These are phyloP conservation scores for Aspergillus cristatus DNA, from an alignment of 495 filamentous ascomycete genomes.

Conservation along the genomic window DNA sequence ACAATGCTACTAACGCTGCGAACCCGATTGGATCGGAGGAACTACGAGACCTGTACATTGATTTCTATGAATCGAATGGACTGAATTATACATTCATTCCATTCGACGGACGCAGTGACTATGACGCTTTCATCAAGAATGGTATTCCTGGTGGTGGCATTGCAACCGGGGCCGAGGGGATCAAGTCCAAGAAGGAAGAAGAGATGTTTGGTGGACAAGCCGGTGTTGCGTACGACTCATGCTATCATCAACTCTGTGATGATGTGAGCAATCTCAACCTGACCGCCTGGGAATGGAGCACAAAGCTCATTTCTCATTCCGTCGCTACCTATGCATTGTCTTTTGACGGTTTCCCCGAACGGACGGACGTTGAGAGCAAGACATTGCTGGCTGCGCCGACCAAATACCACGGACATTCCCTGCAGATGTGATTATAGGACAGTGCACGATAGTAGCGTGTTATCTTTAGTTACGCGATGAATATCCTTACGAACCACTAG, in stretches of 20 bases:
- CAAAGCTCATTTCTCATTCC: constrained; percentile 50
- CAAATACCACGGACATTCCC: constrained; percentile 13
- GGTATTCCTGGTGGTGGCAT: constrained; percentile 58
- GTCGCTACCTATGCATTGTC: constrained; percentile 51
- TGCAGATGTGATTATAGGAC: no score
- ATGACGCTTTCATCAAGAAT: constrained; percentile 52
- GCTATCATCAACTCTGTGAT: constrained; percentile 54
- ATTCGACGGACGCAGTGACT: constrained; percentile 60
- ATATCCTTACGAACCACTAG: no score
- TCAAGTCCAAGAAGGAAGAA: constrained; percentile 52
- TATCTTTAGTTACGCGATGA: no score
- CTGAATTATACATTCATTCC: constrained; percentile 41
- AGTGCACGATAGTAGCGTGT: no score
- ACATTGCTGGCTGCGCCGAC: constrained; percentile 1
- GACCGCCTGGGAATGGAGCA: constrained; percentile 37
- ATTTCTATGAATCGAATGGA: constrained; percentile 39
- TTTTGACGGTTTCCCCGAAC: constrained; percentile 38
- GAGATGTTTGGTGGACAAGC: constrained; percentile 49
- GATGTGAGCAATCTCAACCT: constrained; percentile 46
- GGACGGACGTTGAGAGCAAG: constrained; percentile 3
- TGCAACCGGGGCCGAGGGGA: constrained; percentile 56
- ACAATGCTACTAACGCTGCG: constrained; percentile 52
- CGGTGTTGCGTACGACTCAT: constrained; percentile 51
- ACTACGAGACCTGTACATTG: constrained; percentile 51
- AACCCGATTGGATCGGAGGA: constrained; percentile 55